Evolutionary conservation across 306 rosid genomes (phyloP).

Genomic region (Canavalia gladiata): DNA sequence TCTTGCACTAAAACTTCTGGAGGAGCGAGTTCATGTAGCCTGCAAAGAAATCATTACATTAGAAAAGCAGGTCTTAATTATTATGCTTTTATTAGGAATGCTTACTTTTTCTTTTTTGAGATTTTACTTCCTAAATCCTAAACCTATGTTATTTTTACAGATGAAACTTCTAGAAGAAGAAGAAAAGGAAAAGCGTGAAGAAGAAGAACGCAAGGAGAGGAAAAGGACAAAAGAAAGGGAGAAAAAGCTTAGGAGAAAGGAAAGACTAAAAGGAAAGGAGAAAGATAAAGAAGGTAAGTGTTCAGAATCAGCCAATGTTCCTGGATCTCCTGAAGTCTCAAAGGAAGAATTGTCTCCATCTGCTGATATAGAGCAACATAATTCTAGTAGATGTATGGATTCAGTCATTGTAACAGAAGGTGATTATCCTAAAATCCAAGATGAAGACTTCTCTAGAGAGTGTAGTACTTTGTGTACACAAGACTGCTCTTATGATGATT

Average conservation of each 20-base stretch:
- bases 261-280: conserved; percentile 93
- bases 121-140: conserved; percentile 48
- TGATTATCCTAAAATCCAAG: conserved; percentile 67
- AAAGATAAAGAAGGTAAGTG: conserved; percentile 70
- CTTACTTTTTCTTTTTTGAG: conserved; percentile 29
- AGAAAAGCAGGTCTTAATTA: conserved; percentile 89
- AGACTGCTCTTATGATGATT: conserved; percentile 54
- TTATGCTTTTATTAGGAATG: conserved; percentile 43
- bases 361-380: conserved; percentile 71
- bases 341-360: conserved; percentile 67
- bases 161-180: conserved; percentile 99
- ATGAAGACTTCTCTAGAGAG: conserved; percentile 62
- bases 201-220: conserved; percentile 97
- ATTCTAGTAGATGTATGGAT: conserved; percentile 56
- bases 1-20: conserved; percentile 93
- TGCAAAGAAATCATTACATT: conserved; percentile 96
- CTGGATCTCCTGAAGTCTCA: conserved; percentile 61
- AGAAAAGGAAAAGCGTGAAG: conserved; percentile 98
- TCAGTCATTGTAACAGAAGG: conserved; percentile 66
- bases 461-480: conserved; percentile 56
- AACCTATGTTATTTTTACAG: conserved; percentile 57
- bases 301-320: conserved; percentile 60
- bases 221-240: conserved; percentile 91
- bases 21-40: conserved; percentile 95
- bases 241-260: conserved; percentile 93